Evolutionary conservation across 495 filamentous ascomycete genomes (phyloP).

Genomic region (Pseudotulostoma volvatum): DNA sequence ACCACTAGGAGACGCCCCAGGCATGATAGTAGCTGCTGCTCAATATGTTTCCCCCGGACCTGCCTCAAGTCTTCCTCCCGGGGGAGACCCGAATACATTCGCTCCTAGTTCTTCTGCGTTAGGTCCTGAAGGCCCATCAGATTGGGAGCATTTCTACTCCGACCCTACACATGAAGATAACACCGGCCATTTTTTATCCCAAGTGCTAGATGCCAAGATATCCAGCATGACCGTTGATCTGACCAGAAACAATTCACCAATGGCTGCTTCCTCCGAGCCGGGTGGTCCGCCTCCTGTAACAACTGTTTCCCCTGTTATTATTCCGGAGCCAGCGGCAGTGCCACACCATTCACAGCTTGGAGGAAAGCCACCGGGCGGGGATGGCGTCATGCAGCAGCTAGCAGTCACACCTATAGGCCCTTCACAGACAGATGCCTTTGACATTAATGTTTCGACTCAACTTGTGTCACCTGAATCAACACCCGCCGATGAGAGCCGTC

Average conservation of each 20-base stretch:
- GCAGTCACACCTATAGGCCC: slow-evolving; percentile 6
- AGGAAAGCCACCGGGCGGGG: too few relatives aligned
- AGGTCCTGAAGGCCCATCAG: slow-evolving; percentile 38
- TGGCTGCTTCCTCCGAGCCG: background rate
- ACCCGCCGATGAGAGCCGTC: slow-evolving; percentile 3
- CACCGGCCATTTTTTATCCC: slow-evolving; percentile 4
- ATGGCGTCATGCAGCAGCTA: too few relatives aligned
- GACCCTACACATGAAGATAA: slow-evolving; percentile 19
- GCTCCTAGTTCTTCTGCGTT: slow-evolving; percentile 26
- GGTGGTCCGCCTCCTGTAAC: slow-evolving; percentile 12
- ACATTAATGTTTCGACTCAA: slow-evolving; percentile 26
- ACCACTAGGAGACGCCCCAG: slow-evolving; percentile 2
- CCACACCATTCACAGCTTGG: too few relatives aligned
- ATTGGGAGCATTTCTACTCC: slow-evolving; percentile 39
- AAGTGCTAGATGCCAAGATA: too few relatives aligned
- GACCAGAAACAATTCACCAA: background rate
- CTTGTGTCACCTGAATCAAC: slow-evolving; percentile 13
- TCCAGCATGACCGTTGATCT: too few relatives aligned
- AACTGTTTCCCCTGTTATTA: background rate
- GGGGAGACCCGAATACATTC: slow-evolving; percentile 8
- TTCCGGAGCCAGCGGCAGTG: background rate
- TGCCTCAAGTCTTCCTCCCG: slow-evolving; percentile 12
- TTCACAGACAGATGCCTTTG: slow-evolving; percentile 16
- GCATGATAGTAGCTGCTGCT: slow-evolving; percentile 4
- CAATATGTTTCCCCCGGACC: slow-evolving; percentile 7